Evolutionary conservation across 495 filamentous ascomycete genomes (phyloP).

Genomic region (Neurospora sp.): DNA sequence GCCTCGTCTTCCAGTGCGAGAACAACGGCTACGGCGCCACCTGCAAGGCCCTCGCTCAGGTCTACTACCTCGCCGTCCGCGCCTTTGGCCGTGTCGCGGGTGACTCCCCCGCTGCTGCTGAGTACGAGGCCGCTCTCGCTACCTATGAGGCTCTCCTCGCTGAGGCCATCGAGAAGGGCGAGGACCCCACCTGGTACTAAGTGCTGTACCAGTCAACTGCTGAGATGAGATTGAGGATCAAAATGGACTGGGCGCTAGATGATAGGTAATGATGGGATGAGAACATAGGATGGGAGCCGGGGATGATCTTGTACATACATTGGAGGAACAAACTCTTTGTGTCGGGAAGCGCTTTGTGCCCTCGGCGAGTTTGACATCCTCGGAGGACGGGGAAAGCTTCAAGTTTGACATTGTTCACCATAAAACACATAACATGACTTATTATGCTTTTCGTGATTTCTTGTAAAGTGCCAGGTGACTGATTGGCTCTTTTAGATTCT

Average conservation of each 20-base stretch:
- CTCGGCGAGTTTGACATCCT: background rate
- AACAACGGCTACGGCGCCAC: background rate
- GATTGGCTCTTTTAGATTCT: background rate
- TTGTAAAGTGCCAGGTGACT: background rate
- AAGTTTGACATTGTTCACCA: background rate
- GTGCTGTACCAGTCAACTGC: background rate
- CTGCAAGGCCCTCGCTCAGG: conserved; percentile 30
- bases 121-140: conserved; percentile 23
- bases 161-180: conserved; percentile 18
- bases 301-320: background rate
- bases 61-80: conserved; percentile 37
- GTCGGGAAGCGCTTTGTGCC: background rate
- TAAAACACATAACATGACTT: too few species aligned
- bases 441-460: background rate
- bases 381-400: background rate
- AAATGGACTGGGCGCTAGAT: background rate
- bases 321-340: background rate
- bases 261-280: background rate
- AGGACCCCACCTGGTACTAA: background rate
- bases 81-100: conserved; percentile 11
- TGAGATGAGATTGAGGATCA: background rate
- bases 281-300: background rate
- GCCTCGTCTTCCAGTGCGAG: conserved; percentile 23
- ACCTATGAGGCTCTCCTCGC: conserved; percentile 19
- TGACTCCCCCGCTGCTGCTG: conserved; percentile 18